phyloP scores from a whole-genome alignment of 108 stramenopile species.

The Asterionellopsis glacialis region DNA sequence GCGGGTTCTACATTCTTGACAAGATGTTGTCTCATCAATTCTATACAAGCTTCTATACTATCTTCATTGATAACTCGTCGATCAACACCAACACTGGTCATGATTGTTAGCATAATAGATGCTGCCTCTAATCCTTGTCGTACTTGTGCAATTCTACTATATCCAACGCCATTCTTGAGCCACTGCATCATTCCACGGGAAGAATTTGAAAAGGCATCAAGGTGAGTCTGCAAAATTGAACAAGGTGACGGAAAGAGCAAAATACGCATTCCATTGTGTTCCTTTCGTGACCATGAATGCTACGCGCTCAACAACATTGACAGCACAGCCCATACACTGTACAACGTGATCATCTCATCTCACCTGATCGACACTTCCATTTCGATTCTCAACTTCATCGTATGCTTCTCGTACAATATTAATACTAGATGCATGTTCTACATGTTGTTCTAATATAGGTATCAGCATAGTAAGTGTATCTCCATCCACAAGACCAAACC shows the following conservation, averaged over 20 bases:
- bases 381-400: background rate
- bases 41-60: slow-evolving; percentile 72
- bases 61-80: slow-evolving; percentile 80
- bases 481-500: background rate
- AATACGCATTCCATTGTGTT: background rate
- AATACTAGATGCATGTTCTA: slow-evolving; percentile 15
- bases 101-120: slow-evolving; percentile 63
- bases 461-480: slow-evolving; percentile 6
- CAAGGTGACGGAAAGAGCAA: background rate
- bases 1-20: slow-evolving; percentile 68
- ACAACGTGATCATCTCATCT: background rate
- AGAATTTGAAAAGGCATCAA: no score
- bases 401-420: slow-evolving; percentile 31
- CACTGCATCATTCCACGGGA: no score
- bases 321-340: background rate
- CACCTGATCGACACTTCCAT: slow-evolving; percentile 6
- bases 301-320: no score
- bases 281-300: background rate
- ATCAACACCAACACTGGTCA: slow-evolving; percentile 72
- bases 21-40: slow-evolving; percentile 69
- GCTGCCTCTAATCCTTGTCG: slow-evolving; percentile 70
- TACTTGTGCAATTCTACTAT: background rate
- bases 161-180: background rate
- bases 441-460: slow-evolving; percentile 29
- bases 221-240: no score